Percentiles rank a stretch among this genome's conserved stretches.
These are phyloP conservation scores for Ormosia emarginata DNA, from an alignment of 306 rosid species.

Conservation along the genomic window DNA sequence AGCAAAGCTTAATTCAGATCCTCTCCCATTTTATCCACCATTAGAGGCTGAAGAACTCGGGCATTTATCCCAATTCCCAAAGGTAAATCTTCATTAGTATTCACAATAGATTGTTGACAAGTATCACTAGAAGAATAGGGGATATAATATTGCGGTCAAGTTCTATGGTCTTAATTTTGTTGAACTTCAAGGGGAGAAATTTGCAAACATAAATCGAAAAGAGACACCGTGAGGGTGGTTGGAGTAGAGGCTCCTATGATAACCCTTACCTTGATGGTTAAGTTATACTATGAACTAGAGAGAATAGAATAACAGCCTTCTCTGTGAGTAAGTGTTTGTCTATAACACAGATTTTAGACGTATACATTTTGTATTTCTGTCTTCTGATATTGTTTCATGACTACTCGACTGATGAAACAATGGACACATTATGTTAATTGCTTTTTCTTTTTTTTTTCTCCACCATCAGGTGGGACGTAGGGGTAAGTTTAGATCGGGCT, in stretches of 20 bases:
- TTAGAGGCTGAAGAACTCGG: not conserved
- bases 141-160: not conserved
- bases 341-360: not conserved
- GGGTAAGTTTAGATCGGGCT: no score
- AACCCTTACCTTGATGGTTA: not conserved
- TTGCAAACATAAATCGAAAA: not conserved
- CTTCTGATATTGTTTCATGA: not conserved
- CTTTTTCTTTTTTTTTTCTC: no score
- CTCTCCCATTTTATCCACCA: not conserved
- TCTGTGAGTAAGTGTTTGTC: not conserved
- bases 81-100: conserved; percentile 4
- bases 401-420: not conserved
- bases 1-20: conserved; percentile 12
- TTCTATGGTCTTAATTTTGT: not conserved
- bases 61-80: conserved; percentile 20
- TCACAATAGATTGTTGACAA: not conserved
- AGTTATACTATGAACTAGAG: not conserved
- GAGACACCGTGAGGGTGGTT: not conserved
- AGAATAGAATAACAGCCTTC: not conserved
- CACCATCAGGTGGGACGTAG: no score
- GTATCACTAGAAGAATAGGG: not conserved
- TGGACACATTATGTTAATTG: not conserved
- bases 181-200: not conserved
- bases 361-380: not conserved
- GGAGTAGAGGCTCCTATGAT: not conserved